phyloP scores from a whole-genome alignment of 2,329 filamentous ascomycete genomes.

The Claviceps pazoutovae region DNA sequence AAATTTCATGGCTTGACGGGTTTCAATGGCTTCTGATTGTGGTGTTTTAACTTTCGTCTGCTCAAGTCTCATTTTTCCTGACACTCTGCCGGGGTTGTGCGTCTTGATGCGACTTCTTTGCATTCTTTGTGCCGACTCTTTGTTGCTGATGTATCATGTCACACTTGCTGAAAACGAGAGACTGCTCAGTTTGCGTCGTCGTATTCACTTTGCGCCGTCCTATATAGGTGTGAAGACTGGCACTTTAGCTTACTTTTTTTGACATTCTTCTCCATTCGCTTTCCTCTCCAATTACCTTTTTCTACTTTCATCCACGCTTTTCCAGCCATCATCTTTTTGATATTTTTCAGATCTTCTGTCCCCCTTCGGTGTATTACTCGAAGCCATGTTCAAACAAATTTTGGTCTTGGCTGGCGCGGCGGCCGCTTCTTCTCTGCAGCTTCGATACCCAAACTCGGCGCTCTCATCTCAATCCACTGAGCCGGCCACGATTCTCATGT shows the following conservation, averaged over 20 bases:
- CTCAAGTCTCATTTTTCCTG: too few species aligned
- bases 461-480: neutral
- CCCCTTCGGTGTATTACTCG: neutral
- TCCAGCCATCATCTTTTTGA: neutral
- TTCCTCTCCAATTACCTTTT: neutral
- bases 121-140: too few species aligned
- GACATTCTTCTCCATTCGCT: neutral
- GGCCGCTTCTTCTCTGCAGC: neutral
- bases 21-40: too few species aligned
- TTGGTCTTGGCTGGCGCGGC: neutral
- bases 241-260: neutral
- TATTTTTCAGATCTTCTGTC: neutral
- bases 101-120: too few species aligned
- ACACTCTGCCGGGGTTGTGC: too few species aligned
- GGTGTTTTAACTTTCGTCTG: too few species aligned
- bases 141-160: too few species aligned
- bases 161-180: too few species aligned
- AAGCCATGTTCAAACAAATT: neutral
- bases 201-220: too few species aligned
- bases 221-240: too few species aligned
- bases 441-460: neutral
- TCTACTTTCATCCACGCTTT: neutral
- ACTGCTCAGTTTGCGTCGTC: too few species aligned
- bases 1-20: too few species aligned
- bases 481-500: slow-evolving; percentile 21